These are phyloP conservation scores for Lichtheimia ornata DNA, from an alignment of 371 early-diverging fungal species.

Conservation along the genomic window DNA sequence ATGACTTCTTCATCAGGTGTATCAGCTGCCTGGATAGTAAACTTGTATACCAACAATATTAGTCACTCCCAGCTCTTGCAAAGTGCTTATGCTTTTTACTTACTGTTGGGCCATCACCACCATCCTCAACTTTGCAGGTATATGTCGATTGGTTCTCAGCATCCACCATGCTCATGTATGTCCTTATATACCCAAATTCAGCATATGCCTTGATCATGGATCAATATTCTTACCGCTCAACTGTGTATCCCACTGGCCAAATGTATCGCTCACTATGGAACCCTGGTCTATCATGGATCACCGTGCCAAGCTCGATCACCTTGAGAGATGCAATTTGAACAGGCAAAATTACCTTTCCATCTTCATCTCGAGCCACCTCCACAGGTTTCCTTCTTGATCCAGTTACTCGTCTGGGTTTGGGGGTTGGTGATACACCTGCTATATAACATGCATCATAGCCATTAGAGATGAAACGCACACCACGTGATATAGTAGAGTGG, in stretches of 20 bases:
- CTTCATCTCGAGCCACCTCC: constrained; percentile 61
- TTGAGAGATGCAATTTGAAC: constrained; percentile 73
- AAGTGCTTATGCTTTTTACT: background rate
- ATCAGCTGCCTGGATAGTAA: constrained; percentile 77
- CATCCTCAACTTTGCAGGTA: constrained; percentile 78
- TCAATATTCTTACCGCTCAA: constrained; percentile 16
- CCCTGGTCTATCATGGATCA: constrained; percentile 68
- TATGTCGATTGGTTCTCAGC: constrained; percentile 64
- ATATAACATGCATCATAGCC: no score
- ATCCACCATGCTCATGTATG: constrained; percentile 77
- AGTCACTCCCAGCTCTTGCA: background rate
- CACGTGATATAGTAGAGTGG: background rate
- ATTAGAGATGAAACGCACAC: background rate
- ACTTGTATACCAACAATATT: constrained; percentile 31
- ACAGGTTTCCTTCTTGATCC: constrained; percentile 15
- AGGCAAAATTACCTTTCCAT: constrained; percentile 72
- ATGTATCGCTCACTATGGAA: constrained; percentile 56
- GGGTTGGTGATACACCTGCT: background rate
- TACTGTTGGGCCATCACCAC: constrained; percentile 74
- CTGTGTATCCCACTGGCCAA: constrained; percentile 27
- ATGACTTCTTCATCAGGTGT: constrained; percentile 55
- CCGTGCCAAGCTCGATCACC: constrained; percentile 66
- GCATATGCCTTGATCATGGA: constrained; percentile 3
- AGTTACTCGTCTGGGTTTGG: constrained; percentile 12
- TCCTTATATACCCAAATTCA: constrained; percentile 26